Evolutionary conservation across 495 filamentous ascomycete genomes (phyloP), one percentile per base, ranked within the genome.

Genomic region (Xylaria telfairii): DNA sequence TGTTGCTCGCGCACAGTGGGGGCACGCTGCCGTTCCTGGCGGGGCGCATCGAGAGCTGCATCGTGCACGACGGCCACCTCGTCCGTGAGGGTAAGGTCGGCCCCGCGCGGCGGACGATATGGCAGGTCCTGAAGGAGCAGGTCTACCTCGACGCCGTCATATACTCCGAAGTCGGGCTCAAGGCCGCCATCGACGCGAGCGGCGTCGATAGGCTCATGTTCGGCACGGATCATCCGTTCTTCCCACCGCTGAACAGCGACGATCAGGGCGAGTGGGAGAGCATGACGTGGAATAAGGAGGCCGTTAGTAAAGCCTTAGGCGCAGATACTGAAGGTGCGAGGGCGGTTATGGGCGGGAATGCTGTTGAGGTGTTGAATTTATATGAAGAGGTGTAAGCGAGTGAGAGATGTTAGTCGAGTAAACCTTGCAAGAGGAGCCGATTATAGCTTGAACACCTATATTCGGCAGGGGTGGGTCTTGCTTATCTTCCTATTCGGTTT

Each of bases 181-280:
- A 90, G 75, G 92, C 93, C 4, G 94, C 94, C 0, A 83, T 92
- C 4, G 85, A 87, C 17, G 86, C 87, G 0, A 86, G 86, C 17
- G 90, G 90, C 0, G 81, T 81, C 10, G 91, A 93, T 72, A 84
- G 93, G 72, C 74, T 95, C 37, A 85, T 95, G 75, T 95, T 97
- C 84, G 94, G 92, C 24, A 97, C 93, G 3, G 95, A 97, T 79
- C 93, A 97, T 81, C 95, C 95, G 0, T 98, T 98, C 82, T 98
- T 97, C 80, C 95, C 95, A 41, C 94, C 94, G 1, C 73, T 97
- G 17, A 83, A 83, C 32, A 84, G 73, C 37, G 85, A 86, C 49
- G 82, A 85, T 76, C 87, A 87, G 65, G 84, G 84, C 51, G 84
- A 91, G 72, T 98, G 95, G 95, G 83, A 88, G 70, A 98, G 95